These are phyloP conservation scores for Fusarium tuaranense DNA, from an alignment of 2,329 filamentous ascomycete species.

Conservation along the genomic window DNA sequence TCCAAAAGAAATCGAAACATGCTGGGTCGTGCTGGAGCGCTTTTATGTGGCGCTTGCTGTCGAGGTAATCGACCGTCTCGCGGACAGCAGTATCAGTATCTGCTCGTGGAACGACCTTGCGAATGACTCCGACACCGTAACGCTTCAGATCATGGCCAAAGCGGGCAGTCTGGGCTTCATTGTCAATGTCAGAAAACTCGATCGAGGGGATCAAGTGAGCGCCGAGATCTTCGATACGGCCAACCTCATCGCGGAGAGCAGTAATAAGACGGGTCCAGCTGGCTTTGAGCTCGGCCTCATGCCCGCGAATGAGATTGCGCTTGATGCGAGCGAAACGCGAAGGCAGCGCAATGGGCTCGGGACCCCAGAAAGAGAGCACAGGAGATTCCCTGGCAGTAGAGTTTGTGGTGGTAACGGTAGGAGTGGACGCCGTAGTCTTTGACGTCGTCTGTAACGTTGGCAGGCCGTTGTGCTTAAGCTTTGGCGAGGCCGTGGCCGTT, in stretches of 20 bases:
- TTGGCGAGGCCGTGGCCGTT: conserved; percentile 32
- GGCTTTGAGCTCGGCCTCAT: conserved; percentile 65
- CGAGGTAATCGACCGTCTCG: conserved; percentile 67
- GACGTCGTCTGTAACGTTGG: conserved; percentile 21
- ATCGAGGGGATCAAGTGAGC: conserved; percentile 67
- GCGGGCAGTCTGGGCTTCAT: conserved; percentile 60
- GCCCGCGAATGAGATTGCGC: conserved; percentile 63
- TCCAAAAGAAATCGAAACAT: conserved; percentile 82
- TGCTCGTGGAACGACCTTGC: conserved; percentile 69
- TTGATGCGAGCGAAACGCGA: conserved; percentile 69
- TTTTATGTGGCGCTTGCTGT: conserved; percentile 45
- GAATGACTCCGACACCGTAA: conserved; percentile 73
- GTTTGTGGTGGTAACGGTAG: conserved; percentile 19
- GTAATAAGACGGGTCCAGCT: conserved; percentile 67
- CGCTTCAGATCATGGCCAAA: conserved; percentile 70
- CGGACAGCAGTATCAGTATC: conserved; percentile 70
- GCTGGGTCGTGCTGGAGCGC: conserved; percentile 64
- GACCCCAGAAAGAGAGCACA: conserved; percentile 68
- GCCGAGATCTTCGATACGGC: conserved; percentile 63
- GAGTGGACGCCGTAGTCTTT: conserved; percentile 18
- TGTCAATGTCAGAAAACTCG: conserved; percentile 63
- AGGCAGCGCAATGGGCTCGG: conserved; percentile 68
- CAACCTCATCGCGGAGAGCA: conserved; percentile 63
- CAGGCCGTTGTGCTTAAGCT: conserved; percentile 23
- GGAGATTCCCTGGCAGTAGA: conserved; percentile 59